Evolutionary conservation across 106 monocot genomes (phyloP).

Genomic region (Phalaenopsis aphrodite): DNA sequence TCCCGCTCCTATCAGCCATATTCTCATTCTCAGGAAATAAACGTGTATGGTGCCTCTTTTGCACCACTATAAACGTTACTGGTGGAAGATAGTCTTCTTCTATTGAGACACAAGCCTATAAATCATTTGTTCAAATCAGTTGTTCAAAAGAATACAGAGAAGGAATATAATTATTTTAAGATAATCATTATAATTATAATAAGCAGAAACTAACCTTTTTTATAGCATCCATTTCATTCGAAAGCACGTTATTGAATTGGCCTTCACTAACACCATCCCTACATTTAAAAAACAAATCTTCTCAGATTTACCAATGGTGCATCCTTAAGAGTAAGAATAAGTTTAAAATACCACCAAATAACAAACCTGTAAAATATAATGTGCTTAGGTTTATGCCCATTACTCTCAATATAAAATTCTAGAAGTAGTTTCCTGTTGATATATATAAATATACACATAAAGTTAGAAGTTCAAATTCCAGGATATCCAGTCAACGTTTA

Average conservation of each 20-base stretch:
- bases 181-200: slow-evolving; percentile 6
- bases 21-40: slow-evolving; percentile 50
- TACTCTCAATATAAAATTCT: slow-evolving; percentile 25
- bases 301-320: neutral
- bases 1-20: slow-evolving; percentile 75
- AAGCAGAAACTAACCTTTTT: slow-evolving; percentile 43
- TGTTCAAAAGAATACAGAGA: neutral
- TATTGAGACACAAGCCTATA: slow-evolving; percentile 79
- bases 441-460: too few relatives aligned
- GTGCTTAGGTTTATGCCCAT: slow-evolving; percentile 28
- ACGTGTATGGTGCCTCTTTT: slow-evolving; percentile 46
- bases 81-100: slow-evolving; percentile 85
- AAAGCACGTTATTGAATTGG: slow-evolving; percentile 78
- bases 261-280: slow-evolving; percentile 94
- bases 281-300: neutral
- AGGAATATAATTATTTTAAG: too few relatives aligned
- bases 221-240: slow-evolving; percentile 87
- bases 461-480: too few relatives aligned
- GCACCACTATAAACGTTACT: slow-evolving; percentile 81
- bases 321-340: neutral
- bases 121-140: neutral
- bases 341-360: neutral
- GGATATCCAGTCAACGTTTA: too few relatives aligned
- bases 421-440: slow-evolving; percentile 54
- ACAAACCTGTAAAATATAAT: slow-evolving; percentile 84